phyloP scores from a whole-genome alignment of 148 eudicot genomes.

The Rhododendron mucronatum region DNA sequence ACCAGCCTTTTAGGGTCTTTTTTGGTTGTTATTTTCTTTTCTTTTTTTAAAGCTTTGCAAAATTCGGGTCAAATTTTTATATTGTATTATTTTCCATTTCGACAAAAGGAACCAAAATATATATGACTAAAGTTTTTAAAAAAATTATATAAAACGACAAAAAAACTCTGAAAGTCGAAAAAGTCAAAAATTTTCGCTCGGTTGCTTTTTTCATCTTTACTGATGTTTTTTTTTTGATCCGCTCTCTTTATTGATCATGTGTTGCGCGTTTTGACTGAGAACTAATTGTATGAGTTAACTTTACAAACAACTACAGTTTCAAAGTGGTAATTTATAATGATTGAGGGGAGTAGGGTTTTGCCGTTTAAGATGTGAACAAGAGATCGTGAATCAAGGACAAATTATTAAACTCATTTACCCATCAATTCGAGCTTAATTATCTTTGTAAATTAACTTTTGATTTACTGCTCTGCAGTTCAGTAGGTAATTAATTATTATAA shows the following conservation, averaged over 20 bases:
- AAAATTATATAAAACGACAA: too few species aligned
- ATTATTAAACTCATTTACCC: neutral
- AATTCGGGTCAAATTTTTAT: too few species aligned
- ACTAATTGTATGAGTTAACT: neutral
- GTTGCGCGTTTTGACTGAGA: neutral
- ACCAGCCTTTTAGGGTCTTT: too few species aligned
- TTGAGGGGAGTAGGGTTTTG: neutral
- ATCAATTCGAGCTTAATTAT: neutral
- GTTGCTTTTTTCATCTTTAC: neutral
- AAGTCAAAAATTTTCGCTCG: too few species aligned
- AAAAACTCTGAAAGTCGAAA: too few species aligned
- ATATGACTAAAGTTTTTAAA: too few species aligned
- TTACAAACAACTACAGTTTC: neutral
- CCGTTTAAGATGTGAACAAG: neutral
- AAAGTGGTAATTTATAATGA: neutral
- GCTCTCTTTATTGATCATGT: neutral
- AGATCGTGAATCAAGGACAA: constrained; percentile 12
- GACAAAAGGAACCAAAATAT: too few species aligned
- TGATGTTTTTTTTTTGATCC: too few species aligned
- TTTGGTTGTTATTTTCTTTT: too few species aligned
- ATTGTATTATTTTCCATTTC: too few species aligned
- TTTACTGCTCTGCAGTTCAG: neutral
- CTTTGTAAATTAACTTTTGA: neutral
- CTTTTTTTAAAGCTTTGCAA: neutral
- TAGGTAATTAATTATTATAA: neutral